Conservation (phyloP, 1,284 basidiomycete species). For the Tremellales sp. region DNA sequence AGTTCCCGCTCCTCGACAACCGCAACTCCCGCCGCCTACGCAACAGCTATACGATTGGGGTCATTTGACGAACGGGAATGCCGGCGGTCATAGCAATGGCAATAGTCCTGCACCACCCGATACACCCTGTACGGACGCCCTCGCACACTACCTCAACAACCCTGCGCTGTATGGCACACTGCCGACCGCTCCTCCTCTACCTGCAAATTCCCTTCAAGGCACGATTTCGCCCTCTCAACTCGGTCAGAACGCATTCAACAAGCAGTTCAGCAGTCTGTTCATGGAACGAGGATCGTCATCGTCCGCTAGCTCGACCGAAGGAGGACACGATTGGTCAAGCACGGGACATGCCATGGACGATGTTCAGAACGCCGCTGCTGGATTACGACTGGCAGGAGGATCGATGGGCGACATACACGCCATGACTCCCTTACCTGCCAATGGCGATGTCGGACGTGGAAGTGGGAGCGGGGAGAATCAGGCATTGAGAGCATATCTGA, state of each 20-base stretch:
- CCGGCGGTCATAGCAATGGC: neutral
- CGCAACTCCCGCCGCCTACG: no score
- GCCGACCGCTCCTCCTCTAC: neutral
- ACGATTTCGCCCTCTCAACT: slow-evolving; percentile 38
- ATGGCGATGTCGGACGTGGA: neutral
- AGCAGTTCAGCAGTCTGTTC: slow-evolving; percentile 35
- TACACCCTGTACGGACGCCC: neutral
- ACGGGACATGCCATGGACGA: slow-evolving; percentile 23
- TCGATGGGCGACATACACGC: neutral
- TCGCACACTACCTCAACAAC: neutral
- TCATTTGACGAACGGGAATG: slow-evolving; percentile 1
- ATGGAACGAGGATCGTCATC: slow-evolving; percentile 32
- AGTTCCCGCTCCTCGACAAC: no score
- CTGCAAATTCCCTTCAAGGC: slow-evolving; percentile 4
- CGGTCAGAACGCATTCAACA: slow-evolving; percentile 19
- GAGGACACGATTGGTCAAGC: slow-evolving; percentile 19
- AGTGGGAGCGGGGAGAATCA: slow-evolving; percentile 10
- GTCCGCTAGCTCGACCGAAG: slow-evolving; percentile 35
- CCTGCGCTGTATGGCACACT: neutral
- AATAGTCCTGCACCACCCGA: slow-evolving; percentile 2
- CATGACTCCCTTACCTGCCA: neutral
- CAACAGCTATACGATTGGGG: no score
- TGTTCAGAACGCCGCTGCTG: slow-evolving; percentile 19
- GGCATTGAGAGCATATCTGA: slow-evolving; percentile 57
- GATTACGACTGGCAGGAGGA: slow-evolving; percentile 9